phyloP scores from a whole-genome alignment of 768 basidiomycete genomes.

The Gautieria morchelliformis region DNA sequence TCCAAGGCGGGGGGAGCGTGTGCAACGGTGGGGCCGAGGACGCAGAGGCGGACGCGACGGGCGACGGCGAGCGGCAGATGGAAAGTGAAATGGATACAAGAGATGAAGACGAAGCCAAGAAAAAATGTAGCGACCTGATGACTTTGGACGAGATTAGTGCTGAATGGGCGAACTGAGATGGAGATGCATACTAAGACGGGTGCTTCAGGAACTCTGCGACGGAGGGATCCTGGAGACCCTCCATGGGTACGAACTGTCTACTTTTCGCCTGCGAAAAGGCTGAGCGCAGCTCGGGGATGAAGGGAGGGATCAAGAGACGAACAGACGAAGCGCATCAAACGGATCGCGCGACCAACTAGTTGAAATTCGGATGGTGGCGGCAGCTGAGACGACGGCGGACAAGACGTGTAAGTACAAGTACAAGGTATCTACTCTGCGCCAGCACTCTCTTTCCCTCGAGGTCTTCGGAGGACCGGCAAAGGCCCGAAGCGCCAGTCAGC shows the following conservation, averaged over 20 bases:
- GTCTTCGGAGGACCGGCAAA: too few species aligned
- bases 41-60: not conserved
- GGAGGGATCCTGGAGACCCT: not conserved
- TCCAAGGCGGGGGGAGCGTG: not conserved
- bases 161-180: not conserved
- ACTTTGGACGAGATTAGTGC: conserved; percentile 15
- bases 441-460: not conserved
- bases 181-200: conserved; percentile 1
- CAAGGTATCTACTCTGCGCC: not conserved
- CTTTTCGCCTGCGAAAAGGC: not conserved
- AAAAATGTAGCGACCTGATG: conserved; percentile 30
- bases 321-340: not conserved
- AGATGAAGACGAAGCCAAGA: conserved; percentile 31
- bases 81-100: conserved; percentile 20
- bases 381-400: too few species aligned
- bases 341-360: too few species aligned
- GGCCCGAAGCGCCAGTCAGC: too few species aligned
- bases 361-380: too few species aligned
- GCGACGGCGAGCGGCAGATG: conserved; percentile 11
- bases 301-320: not conserved
- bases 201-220: conserved; percentile 2
- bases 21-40: not conserved
- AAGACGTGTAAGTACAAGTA: not conserved
- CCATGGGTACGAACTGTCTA: not conserved
- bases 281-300: not conserved